Conservation (phyloP, 805 yeast species). For the Ogataea glucozyma region DNA sequence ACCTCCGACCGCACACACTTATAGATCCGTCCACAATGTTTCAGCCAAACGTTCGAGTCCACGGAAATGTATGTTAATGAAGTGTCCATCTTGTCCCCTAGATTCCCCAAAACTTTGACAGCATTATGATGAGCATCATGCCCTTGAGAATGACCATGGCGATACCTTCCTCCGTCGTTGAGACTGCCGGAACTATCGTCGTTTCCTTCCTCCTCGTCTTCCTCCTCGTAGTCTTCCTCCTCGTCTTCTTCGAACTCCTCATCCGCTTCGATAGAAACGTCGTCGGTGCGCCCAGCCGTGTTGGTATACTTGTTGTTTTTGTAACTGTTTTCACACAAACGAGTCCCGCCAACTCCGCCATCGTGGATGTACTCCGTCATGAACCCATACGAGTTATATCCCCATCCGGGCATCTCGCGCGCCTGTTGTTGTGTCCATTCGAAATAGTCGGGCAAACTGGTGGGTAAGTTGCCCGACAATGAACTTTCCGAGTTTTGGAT, state of each 20-base stretch:
- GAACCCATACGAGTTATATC: conserved; percentile 33
- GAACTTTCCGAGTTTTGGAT: too few relatives aligned
- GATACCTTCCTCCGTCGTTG: too few relatives aligned
- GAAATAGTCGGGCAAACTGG: conserved; percentile 1
- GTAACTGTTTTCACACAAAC: neutral
- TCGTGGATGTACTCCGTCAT: conserved; percentile 34
- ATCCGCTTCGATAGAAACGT: conserved; percentile 22
- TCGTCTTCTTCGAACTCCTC: conserved; percentile 22
- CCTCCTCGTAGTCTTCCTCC: conserved; percentile 22
- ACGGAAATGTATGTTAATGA: conserved; percentile 58
- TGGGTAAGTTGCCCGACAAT: conserved; percentile 4
- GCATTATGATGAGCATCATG: too few relatives aligned
- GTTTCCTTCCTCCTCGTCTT: conserved; percentile 24
- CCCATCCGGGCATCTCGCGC: conserved; percentile 32
- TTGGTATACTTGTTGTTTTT: too few relatives aligned
- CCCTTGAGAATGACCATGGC: too few relatives aligned
- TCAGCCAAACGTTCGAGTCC: conserved; percentile 80
- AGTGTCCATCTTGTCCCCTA: conserved; percentile 60
- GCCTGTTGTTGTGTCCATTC: conserved; percentile 23
- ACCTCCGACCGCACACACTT: conserved; percentile 64
- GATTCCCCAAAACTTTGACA: conserved; percentile 42
- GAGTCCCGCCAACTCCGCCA: conserved; percentile 18
- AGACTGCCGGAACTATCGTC: conserved; percentile 14
- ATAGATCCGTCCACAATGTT: conserved; percentile 75
- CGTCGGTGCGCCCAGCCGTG: too few relatives aligned